These are phyloP conservation scores for Furcasterigmium furcatum DNA, from an alignment of 2,329 filamentous ascomycete genomes.

Conservation along the genomic window DNA sequence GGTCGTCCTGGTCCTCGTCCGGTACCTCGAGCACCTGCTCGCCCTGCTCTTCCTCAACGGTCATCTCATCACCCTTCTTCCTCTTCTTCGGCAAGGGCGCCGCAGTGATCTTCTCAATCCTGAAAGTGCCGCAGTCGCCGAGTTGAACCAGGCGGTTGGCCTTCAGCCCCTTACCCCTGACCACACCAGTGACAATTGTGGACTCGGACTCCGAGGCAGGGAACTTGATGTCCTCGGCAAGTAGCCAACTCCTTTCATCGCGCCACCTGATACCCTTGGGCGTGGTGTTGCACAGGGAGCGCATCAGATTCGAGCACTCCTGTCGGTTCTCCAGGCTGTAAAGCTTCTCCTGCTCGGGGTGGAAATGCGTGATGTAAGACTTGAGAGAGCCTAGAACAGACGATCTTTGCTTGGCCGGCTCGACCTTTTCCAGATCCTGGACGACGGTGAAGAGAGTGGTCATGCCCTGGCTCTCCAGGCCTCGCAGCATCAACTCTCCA, in stretches of 20 bases:
- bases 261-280: constrained; percentile 96
- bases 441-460: constrained; percentile 88
- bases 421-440: constrained; percentile 72
- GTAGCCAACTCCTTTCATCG: constrained; percentile 93
- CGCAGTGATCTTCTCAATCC: constrained; percentile 83
- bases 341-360: constrained; percentile 87
- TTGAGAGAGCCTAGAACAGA: constrained; percentile 80
- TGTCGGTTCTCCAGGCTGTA: constrained; percentile 85
- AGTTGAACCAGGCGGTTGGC: constrained; percentile 87
- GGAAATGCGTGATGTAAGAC: constrained; percentile 92
- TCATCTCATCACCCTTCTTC: constrained; percentile 63
- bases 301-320: constrained; percentile 86
- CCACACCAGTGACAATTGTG: constrained; percentile 77
- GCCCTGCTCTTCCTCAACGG: constrained; percentile 55
- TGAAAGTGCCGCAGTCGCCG: constrained; percentile 91
- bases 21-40: constrained; percentile 67
- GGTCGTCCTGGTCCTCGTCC: constrained; percentile 75
- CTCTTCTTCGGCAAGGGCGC: constrained; percentile 63
- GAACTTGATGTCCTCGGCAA: constrained; percentile 80
- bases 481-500: constrained; percentile 80
- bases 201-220: constrained; percentile 55
- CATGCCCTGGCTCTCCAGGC: constrained; percentile 89
- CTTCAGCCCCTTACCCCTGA: constrained; percentile 83
- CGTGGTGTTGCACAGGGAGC: constrained; percentile 85
- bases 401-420: constrained; percentile 73